Base-by-base conservation (phyloP, 371 early-diverging fungal genomes). In the Umbelopsis sp. region DNA sequence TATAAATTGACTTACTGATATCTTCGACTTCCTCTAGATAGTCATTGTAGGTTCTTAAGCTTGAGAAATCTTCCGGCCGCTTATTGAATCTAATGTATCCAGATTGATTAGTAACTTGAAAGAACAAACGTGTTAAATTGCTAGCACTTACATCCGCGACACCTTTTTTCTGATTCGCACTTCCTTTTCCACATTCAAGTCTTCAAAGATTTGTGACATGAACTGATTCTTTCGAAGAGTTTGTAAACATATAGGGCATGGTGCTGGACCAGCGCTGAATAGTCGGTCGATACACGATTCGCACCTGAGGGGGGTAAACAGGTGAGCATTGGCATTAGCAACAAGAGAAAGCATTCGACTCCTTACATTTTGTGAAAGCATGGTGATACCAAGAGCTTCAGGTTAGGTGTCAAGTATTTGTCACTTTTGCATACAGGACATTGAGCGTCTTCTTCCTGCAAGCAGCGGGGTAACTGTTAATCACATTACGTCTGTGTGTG, bases 301-400 rank as follows among this genome's bases (percentile, higher is more conserved):
- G 74, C 98, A 97, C 93, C 93, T 94, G 4, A 44, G 48, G 12
- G 6, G 4, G 50, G 9, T 9, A 7, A 16, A 46, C 22, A 44
- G 8, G 44, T 50, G 16, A 24, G 37, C n/a, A 16, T 50, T 32
- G 2, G 29, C 9, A 53, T 18, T 35, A n/a, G 63, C 9, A 18
- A 24, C 32, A 20, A 11, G 20, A 25, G 52, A 46, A n/a, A 38
- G 20, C 1, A n/a, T 38, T 57, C 8, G 8, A 63, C 63, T 1
- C 41, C 86, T 68, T 87, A 96, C 95, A 99, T 93, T 80, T 94
- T 97, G 84, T 99, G 99, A 75, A 96, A 98, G 79, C 99, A 99
- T 20, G 98, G 97, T 52, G 95, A 93, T 22, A 98, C 97, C 44
- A 96, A 89, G 25, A 99, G 86, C 73, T 92, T 92, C 82, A 99